A percentile compares a stretch with the other conserved stretches of the same genome.
Conservation (phyloP, 2,329 filamentous ascomycete genomes). For the Cryphonectria nitschkei region DNA sequence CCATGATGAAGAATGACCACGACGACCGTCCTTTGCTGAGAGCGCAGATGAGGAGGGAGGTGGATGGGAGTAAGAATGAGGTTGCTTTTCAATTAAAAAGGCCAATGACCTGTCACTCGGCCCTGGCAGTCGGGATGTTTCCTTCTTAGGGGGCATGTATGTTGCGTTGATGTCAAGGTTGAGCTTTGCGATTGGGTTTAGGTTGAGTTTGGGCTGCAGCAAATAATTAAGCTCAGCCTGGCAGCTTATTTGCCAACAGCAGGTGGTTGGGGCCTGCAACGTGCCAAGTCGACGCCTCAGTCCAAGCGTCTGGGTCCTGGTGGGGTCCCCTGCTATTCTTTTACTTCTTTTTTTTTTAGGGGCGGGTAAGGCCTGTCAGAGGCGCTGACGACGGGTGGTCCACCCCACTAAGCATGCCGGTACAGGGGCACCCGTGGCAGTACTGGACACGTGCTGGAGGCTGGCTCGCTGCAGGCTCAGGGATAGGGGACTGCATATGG, state of each 20-base stretch:
- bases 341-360: neutral
- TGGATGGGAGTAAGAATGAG: neutral
- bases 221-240: neutral
- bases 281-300: neutral
- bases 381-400: neutral
- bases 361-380: neutral
- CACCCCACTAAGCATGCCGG: neutral
- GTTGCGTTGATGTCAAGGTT: neutral
- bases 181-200: neutral
- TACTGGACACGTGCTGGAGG: neutral
- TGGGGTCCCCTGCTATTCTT: neutral
- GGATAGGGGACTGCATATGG: neutral
- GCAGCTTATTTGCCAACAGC: neutral
- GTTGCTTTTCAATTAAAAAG: neutral
- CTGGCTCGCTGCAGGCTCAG: neutral
- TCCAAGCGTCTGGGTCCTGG: conserved; percentile 1
- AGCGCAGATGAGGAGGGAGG: neutral
- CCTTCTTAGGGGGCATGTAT: neutral
- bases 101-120: neutral
- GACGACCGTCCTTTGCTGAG: neutral
- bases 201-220: neutral
- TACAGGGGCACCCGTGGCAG: neutral
- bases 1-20: neutral
- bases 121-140: neutral
- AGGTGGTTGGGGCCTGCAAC: no score